Evolutionary conservation across 2,329 filamentous ascomycete species (phyloP), one percentile per base, ranked within the genome.

Genomic region (Fusarium humuli): DNA sequence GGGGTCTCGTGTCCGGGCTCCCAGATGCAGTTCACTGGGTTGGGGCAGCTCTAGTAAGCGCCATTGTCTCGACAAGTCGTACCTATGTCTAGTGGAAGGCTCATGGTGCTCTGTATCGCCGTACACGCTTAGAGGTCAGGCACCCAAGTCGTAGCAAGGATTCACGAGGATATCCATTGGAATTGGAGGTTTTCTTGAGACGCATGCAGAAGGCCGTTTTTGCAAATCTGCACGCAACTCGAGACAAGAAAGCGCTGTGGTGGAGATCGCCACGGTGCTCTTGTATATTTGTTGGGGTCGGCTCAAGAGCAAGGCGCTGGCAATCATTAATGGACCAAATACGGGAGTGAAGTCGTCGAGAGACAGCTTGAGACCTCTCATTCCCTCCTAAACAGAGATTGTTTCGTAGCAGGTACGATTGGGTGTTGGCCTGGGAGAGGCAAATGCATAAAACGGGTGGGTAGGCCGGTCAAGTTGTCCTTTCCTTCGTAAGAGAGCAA

Each of bases 131-230:
- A 41, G 54, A 37, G 16, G 10, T 61, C 45, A 18, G 37, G 25
- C 32, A 23, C 11, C 30, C 63, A 41, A 46, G 22, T 40, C 56
- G 37, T 56, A 37, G 49, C 50, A 50, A 57, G 46, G 44, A 56
- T 49, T 44, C 41, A 49, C 57, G 18, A 41, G 30, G 14, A 48
- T 22, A 14, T 42, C 49, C 50, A 46, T 61, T 48, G 64, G 30
- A 44, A 44, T 40, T 58, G 23, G 37, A 30, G 25, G 30, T 29
- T 48, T 44, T 11, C 25, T 52, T 37, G 40, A 47, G 55, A 57
- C 37, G 47, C 57, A 71, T 71, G 59, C 59, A 61, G 59, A 55
- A 54, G 55, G 41, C 59, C 34, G 41, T 22, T 65, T 69, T 61
- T 45, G 37, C 64, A 58, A 52, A 69, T 13, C 37, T 42, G 49